These are phyloP conservation scores for Monosporascus sp. DNA, from an alignment of 2,329 filamentous ascomycete genomes.

Conservation along the genomic window DNA sequence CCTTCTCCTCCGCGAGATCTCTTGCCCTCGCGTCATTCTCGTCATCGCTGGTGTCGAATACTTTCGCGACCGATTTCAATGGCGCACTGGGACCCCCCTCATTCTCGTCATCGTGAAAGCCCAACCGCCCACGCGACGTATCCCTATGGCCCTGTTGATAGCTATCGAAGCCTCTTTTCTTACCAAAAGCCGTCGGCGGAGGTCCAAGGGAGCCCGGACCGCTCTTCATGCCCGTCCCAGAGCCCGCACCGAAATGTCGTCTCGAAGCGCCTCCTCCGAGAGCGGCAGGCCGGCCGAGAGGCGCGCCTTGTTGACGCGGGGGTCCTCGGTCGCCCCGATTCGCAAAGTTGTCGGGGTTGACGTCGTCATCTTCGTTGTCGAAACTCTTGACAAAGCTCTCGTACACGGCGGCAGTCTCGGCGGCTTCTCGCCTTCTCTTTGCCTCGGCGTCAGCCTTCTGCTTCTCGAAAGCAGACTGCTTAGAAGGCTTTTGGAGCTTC, in stretches of 20 bases:
- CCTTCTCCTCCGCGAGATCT: slow-evolving; percentile 50
- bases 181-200: slow-evolving; percentile 41
- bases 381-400: slow-evolving; percentile 83
- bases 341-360: slow-evolving; percentile 19
- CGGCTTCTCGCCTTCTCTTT: slow-evolving; percentile 76
- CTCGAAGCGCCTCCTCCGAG: slow-evolving; percentile 33
- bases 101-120: slow-evolving; percentile 34
- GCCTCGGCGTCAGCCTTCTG: slow-evolving; percentile 87
- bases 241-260: slow-evolving; percentile 61
- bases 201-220: slow-evolving; percentile 60
- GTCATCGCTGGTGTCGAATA: slow-evolving; percentile 65
- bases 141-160: slow-evolving; percentile 33
- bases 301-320: slow-evolving; percentile 12
- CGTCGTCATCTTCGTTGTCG: slow-evolving; percentile 53
- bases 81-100: slow-evolving; percentile 12
- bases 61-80: slow-evolving; percentile 62
- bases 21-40: slow-evolving; percentile 42
- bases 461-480: slow-evolving; percentile 83
- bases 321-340: slow-evolving; percentile 8
- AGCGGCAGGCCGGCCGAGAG: slow-evolving; percentile 21
- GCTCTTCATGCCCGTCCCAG: slow-evolving; percentile 47
- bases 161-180: slow-evolving; percentile 50
- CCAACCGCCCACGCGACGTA: slow-evolving; percentile 28
- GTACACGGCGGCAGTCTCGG: slow-evolving; percentile 81
- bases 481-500: slow-evolving; percentile 74